Percentiles rank a stretch among this genome's conserved stretches.
phyloP scores from a whole-genome alignment of 208 protist species.

The Trypanosoma cruzi region DNA sequence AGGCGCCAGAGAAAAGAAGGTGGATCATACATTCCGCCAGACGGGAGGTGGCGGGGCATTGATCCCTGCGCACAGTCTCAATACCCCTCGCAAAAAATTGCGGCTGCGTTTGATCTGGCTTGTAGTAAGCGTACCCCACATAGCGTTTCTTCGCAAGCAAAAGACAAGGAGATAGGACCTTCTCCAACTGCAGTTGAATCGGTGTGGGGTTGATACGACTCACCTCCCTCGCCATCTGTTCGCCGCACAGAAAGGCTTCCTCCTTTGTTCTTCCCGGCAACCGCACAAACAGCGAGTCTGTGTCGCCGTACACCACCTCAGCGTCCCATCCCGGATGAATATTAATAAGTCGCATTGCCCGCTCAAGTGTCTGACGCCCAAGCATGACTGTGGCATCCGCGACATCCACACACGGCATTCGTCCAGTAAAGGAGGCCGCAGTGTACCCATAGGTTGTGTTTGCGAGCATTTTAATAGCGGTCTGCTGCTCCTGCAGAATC shows the following conservation, averaged over 20 bases:
- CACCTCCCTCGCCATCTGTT: slow-evolving; percentile 81
- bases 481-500: slow-evolving; percentile 96
- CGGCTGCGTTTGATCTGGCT: slow-evolving; percentile 89
- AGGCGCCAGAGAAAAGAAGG: slow-evolving; percentile 53
- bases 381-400: slow-evolving; percentile 96
- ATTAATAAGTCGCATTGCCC: slow-evolving; percentile 95
- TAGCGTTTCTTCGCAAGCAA: slow-evolving; percentile 99
- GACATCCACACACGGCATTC: slow-evolving; percentile 98
- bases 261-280: slow-evolving; percentile 49
- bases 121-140: slow-evolving; percentile 98
- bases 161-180: slow-evolving; percentile 99
- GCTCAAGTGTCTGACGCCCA: slow-evolving; percentile 98
- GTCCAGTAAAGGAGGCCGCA: slow-evolving; percentile 97
- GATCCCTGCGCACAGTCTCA: slow-evolving; percentile 98
- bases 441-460: slow-evolving; percentile 99
- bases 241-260: slow-evolving; percentile 71
- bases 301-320: slow-evolving; percentile 99
- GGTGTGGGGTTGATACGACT: slow-evolving; percentile 95
- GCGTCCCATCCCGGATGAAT: slow-evolving; percentile 95
- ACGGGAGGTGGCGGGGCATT: slow-evolving; percentile 90
- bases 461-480: slow-evolving; percentile 98
- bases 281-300: slow-evolving; percentile 99
- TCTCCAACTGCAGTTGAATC: slow-evolving; percentile 99
- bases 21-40: slow-evolving; percentile 46
- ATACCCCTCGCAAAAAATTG: slow-evolving; percentile 99